Evolutionary conservation across 345 rosid species (phyloP).

Genomic region (Crucihimalaya himalaica): DNA sequence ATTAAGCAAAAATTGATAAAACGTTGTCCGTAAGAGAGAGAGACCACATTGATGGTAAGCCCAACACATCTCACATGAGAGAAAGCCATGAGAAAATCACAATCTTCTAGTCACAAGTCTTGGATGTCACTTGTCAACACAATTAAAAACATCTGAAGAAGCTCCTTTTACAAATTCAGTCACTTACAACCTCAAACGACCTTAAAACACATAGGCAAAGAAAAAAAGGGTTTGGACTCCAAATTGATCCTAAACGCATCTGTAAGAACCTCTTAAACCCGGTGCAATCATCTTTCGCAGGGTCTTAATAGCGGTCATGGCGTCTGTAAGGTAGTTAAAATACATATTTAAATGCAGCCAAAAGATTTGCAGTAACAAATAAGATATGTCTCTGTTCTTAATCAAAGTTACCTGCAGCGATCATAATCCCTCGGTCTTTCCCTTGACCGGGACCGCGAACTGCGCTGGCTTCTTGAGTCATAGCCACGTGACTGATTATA

Average conservation of each 20-base stretch:
- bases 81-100: conserved; percentile 11
- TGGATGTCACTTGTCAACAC: background rate
- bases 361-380: background rate
- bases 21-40: background rate
- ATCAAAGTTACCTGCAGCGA: conserved; percentile 65
- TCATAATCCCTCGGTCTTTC: conserved; percentile 83
- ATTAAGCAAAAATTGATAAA: too few relatives aligned
- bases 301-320: conserved; percentile 41
- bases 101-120: conserved; percentile 15
- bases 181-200: conserved; percentile 16
- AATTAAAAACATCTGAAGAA: background rate
- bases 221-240: conserved; percentile 24
- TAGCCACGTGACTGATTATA: conserved; percentile 68
- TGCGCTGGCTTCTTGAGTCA: conserved; percentile 74
- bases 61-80: background rate
- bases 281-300: conserved; percentile 17
- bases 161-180: conserved; percentile 22
- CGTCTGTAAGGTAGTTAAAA: conserved; percentile 31
- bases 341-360: background rate
- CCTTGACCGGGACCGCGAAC: conserved; percentile 84
- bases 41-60: background rate
- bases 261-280: conserved; percentile 6
- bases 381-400: background rate
- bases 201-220: conserved; percentile 10
- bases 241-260: conserved; percentile 37